Conservation (phyloP, 768 basidiomycete species). For the Tylopilus felleus region DNA sequence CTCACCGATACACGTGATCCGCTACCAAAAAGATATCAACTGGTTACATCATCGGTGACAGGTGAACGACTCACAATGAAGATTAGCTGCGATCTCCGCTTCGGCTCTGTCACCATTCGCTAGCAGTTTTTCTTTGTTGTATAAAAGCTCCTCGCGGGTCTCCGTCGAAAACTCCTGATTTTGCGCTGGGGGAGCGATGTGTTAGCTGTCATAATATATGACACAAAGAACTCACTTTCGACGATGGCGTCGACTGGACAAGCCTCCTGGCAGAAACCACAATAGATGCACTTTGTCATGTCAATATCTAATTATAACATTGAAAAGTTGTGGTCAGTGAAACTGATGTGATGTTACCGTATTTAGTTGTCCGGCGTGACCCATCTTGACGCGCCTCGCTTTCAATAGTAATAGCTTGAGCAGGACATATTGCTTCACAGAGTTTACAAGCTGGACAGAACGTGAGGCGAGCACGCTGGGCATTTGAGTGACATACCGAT, state of each 20-base stretch:
- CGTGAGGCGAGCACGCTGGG: slow-evolving; percentile 4
- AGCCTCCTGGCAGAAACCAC: slow-evolving; percentile 99
- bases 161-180: slow-evolving; percentile 98
- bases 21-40: slow-evolving; percentile 43
- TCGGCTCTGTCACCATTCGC: slow-evolving; percentile 96
- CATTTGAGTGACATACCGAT: slow-evolving; percentile 64
- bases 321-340: neutral
- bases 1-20: slow-evolving; percentile 84
- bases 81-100: slow-evolving; percentile 95
- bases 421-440: slow-evolving; percentile 98
- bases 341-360: slow-evolving; percentile 51
- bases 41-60: slow-evolving; percentile 10
- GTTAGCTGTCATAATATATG: slow-evolving; percentile 4
- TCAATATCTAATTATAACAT: slow-evolving; percentile 71
- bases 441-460: slow-evolving; percentile 83
- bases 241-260: slow-evolving; percentile 99
- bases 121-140: slow-evolving; percentile 98
- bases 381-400: slow-evolving; percentile 95
- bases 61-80: slow-evolving; percentile 53
- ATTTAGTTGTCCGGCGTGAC: slow-evolving; percentile 95
- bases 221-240: slow-evolving; percentile 67
- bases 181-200: slow-evolving; percentile 59
- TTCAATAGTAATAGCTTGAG: slow-evolving; percentile 99
- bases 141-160: slow-evolving; percentile 95
- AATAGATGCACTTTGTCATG: slow-evolving; percentile 99